Evolutionary conservation across 2,329 filamentous ascomycete species (phyloP), one percentile per base, ranked within the genome.

Genomic region (Paradendryphiella salina): DNA sequence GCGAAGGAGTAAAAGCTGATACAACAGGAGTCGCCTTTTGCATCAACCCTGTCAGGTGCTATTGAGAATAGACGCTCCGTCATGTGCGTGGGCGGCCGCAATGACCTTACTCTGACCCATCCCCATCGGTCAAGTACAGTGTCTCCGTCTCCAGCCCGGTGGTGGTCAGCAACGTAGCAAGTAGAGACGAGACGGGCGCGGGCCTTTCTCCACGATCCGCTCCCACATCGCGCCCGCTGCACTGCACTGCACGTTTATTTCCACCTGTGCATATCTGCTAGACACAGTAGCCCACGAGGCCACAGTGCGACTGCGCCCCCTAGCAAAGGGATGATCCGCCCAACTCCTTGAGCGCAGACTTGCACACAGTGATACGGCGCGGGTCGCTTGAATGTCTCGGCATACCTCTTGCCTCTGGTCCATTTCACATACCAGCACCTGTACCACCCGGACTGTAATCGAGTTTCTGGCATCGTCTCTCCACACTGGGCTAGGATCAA

Each of bases 231-330:
- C 69, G 69, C 69, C 67, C 63, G 70, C 60, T 73, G 70, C 69
- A 69, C 60, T 73, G 70, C 69, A 59, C 69, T 72, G 69, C 70
- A 72, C 69, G 65, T 71, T 73, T 73, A 73, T 71, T 72, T 70
- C 60, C 63, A 69, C 64, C 61, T 69, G 62, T 69, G 70, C 69
- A 71, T 66, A 56, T 54, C 46, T 61, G 54, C 62, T 64, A 64
- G 57, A 60, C 56, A 61, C 60, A 61, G 39, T 59, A 44, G 59
- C 53, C 66, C 70, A 73, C 70, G 70, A 67, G 70, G 62, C 53
- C 47, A 56, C 46, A 50, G 68, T 73, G 55, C 57, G 52, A 72
- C 69, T 61, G 52, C 52, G 38, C 51, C 54, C 63, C 29, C 44
- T n/a, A 41, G 44, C 54, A 52, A 46, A 48, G 44, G 15, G 15